Percentiles rank a stretch among this genome's conserved stretches.
phyloP scores from a whole-genome alignment of 2,329 filamentous ascomycete species.

The Fusarium brevicatenulatum region DNA sequence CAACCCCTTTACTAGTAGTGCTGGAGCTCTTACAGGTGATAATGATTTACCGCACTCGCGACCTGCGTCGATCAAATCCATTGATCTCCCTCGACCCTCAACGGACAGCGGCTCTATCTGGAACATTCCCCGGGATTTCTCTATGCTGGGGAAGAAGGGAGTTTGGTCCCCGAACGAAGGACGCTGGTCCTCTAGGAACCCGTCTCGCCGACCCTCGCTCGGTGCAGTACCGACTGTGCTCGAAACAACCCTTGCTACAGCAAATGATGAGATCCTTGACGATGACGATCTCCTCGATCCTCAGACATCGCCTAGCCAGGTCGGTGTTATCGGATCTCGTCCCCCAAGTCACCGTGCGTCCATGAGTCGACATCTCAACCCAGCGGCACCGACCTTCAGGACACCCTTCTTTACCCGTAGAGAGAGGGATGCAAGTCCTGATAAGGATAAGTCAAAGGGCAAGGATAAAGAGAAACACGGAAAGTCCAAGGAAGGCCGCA shows the following conservation, averaged over 20 bases:
- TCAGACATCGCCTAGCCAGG: conserved; percentile 64
- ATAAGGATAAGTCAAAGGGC: conserved; percentile 43
- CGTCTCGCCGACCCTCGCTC: conserved; percentile 82
- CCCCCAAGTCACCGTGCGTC: conserved; percentile 59
- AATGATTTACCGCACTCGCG: conserved; percentile 69
- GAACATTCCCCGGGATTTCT: conserved; percentile 63
- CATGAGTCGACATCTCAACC: conserved; percentile 77
- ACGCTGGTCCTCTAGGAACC: conserved; percentile 68
- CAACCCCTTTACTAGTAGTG: conserved; percentile 63
- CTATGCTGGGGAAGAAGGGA: conserved; percentile 62
- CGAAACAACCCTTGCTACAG: conserved; percentile 69
- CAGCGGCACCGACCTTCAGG: conserved; percentile 88
- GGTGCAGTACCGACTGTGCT: conserved; percentile 77
- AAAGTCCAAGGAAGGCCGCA: conserved; percentile 50
- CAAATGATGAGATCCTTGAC: conserved; percentile 72
- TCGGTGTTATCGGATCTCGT: conserved; percentile 82
- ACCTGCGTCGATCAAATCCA: conserved; percentile 74
- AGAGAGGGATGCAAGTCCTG: conserved; percentile 48
- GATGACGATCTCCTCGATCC: conserved; percentile 65
- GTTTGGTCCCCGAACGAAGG: conserved; percentile 72
- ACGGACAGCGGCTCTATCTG: conserved; percentile 82
- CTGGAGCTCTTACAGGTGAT: conserved; percentile 61
- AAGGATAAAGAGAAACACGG: conserved; percentile 49
- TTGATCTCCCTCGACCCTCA: conserved; percentile 79
- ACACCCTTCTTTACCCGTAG: conserved; percentile 69